Percentiles rank a stretch among this genome's conserved stretches.
These are phyloP conservation scores for Escovopsis sp. DNA, from an alignment of 2,329 filamentous ascomycete genomes.

Conservation along the genomic window DNA sequence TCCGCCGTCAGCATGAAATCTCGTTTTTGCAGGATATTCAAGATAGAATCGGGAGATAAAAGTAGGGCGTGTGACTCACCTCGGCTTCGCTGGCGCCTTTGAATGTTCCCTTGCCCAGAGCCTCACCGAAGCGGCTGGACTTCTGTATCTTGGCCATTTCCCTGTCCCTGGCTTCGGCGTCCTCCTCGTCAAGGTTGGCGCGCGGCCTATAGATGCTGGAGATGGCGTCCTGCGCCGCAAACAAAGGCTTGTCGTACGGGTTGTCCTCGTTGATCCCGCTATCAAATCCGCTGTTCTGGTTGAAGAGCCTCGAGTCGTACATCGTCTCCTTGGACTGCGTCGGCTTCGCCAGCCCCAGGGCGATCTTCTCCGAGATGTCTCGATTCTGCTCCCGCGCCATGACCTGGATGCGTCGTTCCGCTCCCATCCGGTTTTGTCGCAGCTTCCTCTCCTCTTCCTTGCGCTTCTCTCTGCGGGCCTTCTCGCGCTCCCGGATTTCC, in stretches of 20 bases:
- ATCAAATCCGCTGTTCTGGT: slow-evolving; percentile 82
- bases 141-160: slow-evolving; percentile 84
- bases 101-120: slow-evolving; percentile 78
- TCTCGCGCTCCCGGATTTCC: slow-evolving; percentile 60
- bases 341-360: slow-evolving; percentile 84
- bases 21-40: background rate
- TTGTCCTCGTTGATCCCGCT: slow-evolving; percentile 96
- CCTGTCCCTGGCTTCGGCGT: slow-evolving; percentile 63
- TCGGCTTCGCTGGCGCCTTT: slow-evolving; percentile 74
- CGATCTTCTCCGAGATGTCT: slow-evolving; percentile 94
- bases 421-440: slow-evolving; percentile 87
- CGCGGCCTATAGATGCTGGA: slow-evolving; percentile 83
- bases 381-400: slow-evolving; percentile 91
- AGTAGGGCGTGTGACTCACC: slow-evolving; percentile 24
- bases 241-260: slow-evolving; percentile 90
- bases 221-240: slow-evolving; percentile 88
- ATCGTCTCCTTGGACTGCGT: slow-evolving; percentile 84
- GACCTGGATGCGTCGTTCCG: slow-evolving; percentile 79
- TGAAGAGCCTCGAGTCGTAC: slow-evolving; percentile 94
- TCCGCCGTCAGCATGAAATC: background rate
- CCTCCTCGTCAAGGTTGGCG: slow-evolving; percentile 59
- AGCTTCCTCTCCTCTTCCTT: slow-evolving; percentile 79
- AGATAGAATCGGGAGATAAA: background rate
- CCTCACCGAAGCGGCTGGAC: slow-evolving; percentile 68
- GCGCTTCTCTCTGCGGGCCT: slow-evolving; percentile 59